phyloP scores from a whole-genome alignment of 441 rosid genomes.

The Gossypium lobatum region DNA sequence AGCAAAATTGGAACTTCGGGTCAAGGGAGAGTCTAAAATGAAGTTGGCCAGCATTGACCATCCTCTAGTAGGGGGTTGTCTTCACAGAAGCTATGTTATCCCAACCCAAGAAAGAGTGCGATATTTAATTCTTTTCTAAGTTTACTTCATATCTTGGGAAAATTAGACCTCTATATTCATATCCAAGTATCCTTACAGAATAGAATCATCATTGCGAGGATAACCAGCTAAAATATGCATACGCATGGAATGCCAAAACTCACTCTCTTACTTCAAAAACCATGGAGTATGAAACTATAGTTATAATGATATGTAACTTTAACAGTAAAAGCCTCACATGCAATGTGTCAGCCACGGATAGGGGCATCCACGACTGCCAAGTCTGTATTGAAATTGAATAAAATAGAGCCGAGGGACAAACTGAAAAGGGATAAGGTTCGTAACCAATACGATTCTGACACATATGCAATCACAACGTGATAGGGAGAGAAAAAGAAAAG shows the following conservation, averaged over 20 bases:
- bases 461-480: not conserved
- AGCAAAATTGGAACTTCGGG: not conserved
- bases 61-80: not conserved
- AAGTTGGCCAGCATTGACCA: not conserved
- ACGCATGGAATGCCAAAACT: not conserved
- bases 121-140: not conserved
- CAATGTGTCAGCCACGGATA: not conserved
- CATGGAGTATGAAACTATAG: not conserved
- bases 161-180: not conserved
- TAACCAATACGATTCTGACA: not conserved
- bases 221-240: not conserved
- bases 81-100: not conserved
- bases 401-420: not conserved
- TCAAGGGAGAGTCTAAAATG: not conserved
- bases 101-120: not conserved
- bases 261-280: not conserved
- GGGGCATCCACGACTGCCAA: not conserved
- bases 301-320: not conserved
- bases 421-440: not conserved
- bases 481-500: not conserved
- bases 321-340: not conserved
- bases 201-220: not conserved
- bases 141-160: not conserved
- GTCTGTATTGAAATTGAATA: not conserved
- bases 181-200: not conserved